Percentiles rank a stretch among this genome's conserved stretches.
These are phyloP conservation scores for Amanita pseudoporphyria DNA, from an alignment of 768 basidiomycete genomes.

Conservation along the genomic window DNA sequence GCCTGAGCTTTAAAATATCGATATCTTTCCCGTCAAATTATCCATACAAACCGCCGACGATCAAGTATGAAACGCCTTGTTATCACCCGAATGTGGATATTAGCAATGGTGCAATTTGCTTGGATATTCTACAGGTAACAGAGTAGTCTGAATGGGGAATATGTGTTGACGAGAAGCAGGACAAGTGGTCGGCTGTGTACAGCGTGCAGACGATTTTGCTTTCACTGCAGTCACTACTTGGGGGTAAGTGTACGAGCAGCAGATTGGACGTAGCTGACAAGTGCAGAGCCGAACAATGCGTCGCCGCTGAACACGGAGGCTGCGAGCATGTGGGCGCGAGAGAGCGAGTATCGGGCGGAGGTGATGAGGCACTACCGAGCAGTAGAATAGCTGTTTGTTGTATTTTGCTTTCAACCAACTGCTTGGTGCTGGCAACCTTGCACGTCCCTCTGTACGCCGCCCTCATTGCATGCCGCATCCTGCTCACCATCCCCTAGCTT, in stretches of 20 bases:
- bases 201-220: constrained; percentile 85
- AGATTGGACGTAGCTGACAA: constrained; percentile 2
- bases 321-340: constrained; percentile 58
- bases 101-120: constrained; percentile 64
- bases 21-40: constrained; percentile 84
- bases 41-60: constrained; percentile 75
- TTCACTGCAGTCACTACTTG: constrained; percentile 80
- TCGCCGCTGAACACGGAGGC: constrained; percentile 87
- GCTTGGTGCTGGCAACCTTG: neutral
- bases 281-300: constrained; percentile 82
- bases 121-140: constrained; percentile 77
- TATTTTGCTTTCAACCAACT: neutral
- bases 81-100: constrained; percentile 91
- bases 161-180: constrained; percentile 29
- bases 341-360: constrained; percentile 1
- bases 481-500: constrained; percentile 2
- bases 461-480: too few relatives aligned
- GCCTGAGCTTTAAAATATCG: constrained; percentile 72
- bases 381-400: neutral
- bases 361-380: constrained; percentile 5
- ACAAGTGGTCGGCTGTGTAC: constrained; percentile 92
- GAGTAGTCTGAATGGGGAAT: neutral
- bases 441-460: neutral
- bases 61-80: constrained; percentile 85
- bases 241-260: constrained; percentile 43